phyloP scores from a whole-genome alignment of 768 basidiomycete species.

The Hirschioporus abietinus region DNA sequence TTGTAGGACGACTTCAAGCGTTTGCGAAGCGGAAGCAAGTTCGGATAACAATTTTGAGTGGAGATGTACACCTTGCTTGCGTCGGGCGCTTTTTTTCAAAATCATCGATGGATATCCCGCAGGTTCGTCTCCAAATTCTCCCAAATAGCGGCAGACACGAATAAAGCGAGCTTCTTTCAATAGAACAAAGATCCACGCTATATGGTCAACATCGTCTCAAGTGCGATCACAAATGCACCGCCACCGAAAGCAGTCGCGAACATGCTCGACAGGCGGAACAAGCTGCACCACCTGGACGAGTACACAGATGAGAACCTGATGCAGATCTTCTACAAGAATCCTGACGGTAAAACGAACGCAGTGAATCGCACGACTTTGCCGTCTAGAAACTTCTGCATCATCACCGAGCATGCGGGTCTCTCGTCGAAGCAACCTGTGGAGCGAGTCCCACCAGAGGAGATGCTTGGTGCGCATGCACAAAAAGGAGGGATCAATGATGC shows the following conservation, averaged over 20 bases:
- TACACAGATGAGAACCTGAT: constrained; percentile 16
- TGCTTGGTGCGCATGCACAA: constrained; percentile 9
- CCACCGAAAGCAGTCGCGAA: constrained; percentile 13
- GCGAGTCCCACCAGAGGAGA: constrained; percentile 5
- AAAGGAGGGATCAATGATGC: constrained; percentile 10
- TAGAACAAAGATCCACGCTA: constrained; percentile 16
- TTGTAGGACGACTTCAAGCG: constrained; percentile 31
- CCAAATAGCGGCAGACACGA: neutral
- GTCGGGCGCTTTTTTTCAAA: constrained; percentile 20
- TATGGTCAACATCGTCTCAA: constrained; percentile 15
- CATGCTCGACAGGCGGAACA: constrained; percentile 12
- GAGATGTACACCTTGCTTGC: constrained; percentile 36
- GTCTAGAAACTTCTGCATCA: constrained; percentile 13
- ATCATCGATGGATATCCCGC: constrained; percentile 12
- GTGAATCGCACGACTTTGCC: constrained; percentile 11
- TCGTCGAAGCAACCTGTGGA: neutral
- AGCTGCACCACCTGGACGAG: constrained; percentile 10
- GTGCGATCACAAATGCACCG: constrained; percentile 15
- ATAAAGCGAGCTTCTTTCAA: neutral
- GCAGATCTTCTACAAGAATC: constrained; percentile 12
- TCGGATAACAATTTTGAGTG: constrained; percentile 34
- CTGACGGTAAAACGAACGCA: constrained; percentile 12
- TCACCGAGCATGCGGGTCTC: constrained; percentile 15
- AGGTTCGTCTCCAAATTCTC: constrained; percentile 6
- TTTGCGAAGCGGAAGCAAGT: constrained; percentile 28